A percentile compares a stretch with the other conserved stretches of the same genome.
Evolutionary conservation across 768 basidiomycete species (phyloP).

Genomic region (Mycena kentingensis): DNA sequence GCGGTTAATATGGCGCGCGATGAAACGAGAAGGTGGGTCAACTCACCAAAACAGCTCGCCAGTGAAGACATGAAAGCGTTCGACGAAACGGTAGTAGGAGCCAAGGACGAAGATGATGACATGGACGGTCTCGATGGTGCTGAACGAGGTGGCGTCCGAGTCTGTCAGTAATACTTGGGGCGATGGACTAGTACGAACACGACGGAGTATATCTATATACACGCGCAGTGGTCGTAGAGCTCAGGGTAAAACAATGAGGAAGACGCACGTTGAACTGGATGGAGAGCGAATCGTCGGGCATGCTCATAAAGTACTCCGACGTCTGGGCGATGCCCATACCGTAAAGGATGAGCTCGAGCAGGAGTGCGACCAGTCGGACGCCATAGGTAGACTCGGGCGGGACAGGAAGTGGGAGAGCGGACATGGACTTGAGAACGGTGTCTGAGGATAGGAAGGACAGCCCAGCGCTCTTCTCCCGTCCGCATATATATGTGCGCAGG

Average conservation of each 20-base stretch:
- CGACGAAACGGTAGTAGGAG: constrained; percentile 14
- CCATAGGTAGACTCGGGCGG: constrained; percentile 16
- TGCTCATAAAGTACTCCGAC: constrained; percentile 7
- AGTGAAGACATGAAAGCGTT: constrained; percentile 3
- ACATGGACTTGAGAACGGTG: background rate
- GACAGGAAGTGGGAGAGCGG: background rate
- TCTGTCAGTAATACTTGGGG: background rate
- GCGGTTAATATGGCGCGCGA: background rate
- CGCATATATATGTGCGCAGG: no score
- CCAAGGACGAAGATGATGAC: constrained; percentile 11
- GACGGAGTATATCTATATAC: constrained; percentile 6
- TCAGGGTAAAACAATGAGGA: background rate
- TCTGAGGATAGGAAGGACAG: background rate
- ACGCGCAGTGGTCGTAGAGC: no score
- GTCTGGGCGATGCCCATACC: constrained; percentile 16
- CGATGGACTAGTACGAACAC: background rate
- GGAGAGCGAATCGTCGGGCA: background rate
- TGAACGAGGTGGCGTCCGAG: no score
- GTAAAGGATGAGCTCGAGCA: constrained; percentile 7
- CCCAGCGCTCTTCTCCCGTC: no score
- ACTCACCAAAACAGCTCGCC: constrained; percentile 11
- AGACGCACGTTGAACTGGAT: constrained; percentile 7
- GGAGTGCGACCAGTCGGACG: constrained; percentile 11
- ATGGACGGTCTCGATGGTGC: constrained; percentile 16
- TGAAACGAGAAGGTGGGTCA: background rate